Percentiles rank a stretch among this genome's conserved stretches.
phyloP scores from a whole-genome alignment of 176 grass and related monocot genomes.

The Juncus inflexus region DNA sequence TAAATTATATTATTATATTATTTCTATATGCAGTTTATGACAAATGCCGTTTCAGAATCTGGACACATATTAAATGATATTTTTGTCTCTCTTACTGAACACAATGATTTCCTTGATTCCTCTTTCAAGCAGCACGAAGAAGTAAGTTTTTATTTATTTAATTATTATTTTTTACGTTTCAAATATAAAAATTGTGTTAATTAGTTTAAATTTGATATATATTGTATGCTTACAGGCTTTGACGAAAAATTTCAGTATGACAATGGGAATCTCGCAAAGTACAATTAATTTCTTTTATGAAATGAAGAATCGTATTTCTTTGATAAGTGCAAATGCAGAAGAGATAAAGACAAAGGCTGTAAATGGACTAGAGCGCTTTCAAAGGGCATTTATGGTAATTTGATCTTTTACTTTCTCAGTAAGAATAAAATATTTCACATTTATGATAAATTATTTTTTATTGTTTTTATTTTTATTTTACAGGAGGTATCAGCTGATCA shows the following conservation, averaged over 20 bases:
- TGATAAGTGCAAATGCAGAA: slow-evolving; percentile 41
- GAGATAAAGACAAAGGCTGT: slow-evolving; percentile 43
- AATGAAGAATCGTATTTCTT: slow-evolving; percentile 38
- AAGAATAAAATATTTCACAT: too few relatives aligned
- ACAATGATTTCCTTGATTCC: slow-evolving; percentile 47
- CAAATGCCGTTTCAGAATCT: slow-evolving; percentile 51
- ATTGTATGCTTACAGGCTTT: slow-evolving; percentile 33
- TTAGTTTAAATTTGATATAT: neutral
- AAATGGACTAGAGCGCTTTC: slow-evolving; percentile 45
- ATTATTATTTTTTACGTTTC: slow-evolving; percentile 1
- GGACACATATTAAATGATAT: slow-evolving; percentile 55
- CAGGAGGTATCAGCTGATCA: slow-evolving; percentile 58
- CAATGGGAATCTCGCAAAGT: slow-evolving; percentile 66
- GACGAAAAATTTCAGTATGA: slow-evolving; percentile 57
- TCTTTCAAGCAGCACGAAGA: slow-evolving; percentile 46
- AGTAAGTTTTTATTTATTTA: slow-evolving; percentile 36
- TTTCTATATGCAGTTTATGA: slow-evolving; percentile 54
- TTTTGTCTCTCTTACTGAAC: slow-evolving; percentile 50
- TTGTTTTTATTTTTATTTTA: slow-evolving; percentile 32
- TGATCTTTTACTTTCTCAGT: slow-evolving; percentile 6
- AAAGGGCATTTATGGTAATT: slow-evolving; percentile 66
- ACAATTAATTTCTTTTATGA: slow-evolving; percentile 47
- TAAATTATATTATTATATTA: slow-evolving; percentile 7
- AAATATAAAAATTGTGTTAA: slow-evolving; percentile 20
- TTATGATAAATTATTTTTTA: too few relatives aligned